A percentile compares a stretch with the other conserved stretches of the same genome.
phyloP scores from a whole-genome alignment of 2,329 filamentous ascomycete species.

The Aaosphaeria arxii region DNA sequence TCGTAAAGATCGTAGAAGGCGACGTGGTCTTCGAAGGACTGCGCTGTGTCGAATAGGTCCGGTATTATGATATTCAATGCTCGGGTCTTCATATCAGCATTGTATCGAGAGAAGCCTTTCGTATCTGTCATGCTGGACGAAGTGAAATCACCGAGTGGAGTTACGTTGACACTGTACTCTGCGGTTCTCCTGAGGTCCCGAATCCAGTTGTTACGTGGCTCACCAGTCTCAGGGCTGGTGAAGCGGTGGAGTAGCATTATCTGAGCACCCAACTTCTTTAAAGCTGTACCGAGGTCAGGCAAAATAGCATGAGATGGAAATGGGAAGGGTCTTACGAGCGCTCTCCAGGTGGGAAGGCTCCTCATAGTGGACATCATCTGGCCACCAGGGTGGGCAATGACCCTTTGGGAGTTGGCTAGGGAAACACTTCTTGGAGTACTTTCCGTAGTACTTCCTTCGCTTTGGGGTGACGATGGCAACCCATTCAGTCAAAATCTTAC shows the following conservation, averaged over 20 bases:
- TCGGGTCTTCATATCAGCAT: conserved; percentile 22
- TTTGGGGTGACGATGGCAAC: conserved; percentile 25
- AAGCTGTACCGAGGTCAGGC: conserved; percentile 14
- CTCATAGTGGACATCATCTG: conserved; percentile 21
- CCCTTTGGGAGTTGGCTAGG: conserved; percentile 9
- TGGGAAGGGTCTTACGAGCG: conserved; percentile 12
- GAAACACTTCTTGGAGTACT: conserved; percentile 18
- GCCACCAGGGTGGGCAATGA: conserved; percentile 29
- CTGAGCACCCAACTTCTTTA: conserved; percentile 23
- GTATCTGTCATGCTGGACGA: conserved; percentile 18
- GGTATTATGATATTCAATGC: conserved; percentile 22
- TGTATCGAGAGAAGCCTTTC: conserved; percentile 10
- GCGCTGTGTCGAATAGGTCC: conserved; percentile 26
- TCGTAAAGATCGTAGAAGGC: conserved; percentile 11
- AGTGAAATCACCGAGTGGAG: conserved; percentile 16
- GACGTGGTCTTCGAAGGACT: conserved; percentile 27
- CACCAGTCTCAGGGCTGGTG: conserved; percentile 4
- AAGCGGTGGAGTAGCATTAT: conserved; percentile 13
- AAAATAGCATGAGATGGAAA: not conserved
- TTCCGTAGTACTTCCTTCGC: conserved; percentile 20
- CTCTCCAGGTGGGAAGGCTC: conserved; percentile 32
- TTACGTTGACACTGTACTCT: conserved; percentile 16
- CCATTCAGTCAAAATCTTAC: conserved; percentile 30
- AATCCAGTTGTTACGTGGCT: conserved; percentile 23
- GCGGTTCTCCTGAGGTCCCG: conserved; percentile 18